Percentiles rank a stretch among this genome's conserved stretches.
Evolutionary conservation across 257 asterid genomes (phyloP).

Genomic region (Jasminum sambac): DNA sequence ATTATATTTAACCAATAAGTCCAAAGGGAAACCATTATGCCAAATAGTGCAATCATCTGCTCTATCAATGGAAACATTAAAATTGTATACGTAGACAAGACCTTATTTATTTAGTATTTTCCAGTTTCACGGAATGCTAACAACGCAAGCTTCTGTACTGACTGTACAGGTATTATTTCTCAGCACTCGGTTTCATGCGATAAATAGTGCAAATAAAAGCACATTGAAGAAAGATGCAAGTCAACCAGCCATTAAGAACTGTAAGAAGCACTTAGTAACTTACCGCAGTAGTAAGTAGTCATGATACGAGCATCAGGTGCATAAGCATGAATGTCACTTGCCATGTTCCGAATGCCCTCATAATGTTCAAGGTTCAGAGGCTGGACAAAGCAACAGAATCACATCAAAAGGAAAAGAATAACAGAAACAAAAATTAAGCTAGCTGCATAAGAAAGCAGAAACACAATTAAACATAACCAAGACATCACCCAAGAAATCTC

Average conservation of each 20-base stretch:
- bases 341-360: slow-evolving; percentile 79
- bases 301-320: slow-evolving; percentile 98
- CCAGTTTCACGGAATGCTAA: background rate
- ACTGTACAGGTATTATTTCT: background rate
- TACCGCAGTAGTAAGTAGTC: slow-evolving; percentile 94
- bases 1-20: background rate
- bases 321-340: slow-evolving; percentile 91
- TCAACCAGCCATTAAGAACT: slow-evolving; percentile 12
- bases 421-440: background rate
- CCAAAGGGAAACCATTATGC: background rate
- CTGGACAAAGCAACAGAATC: slow-evolving; percentile 44
- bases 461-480: slow-evolving; percentile 8
- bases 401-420: slow-evolving; percentile 7
- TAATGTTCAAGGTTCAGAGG: slow-evolving; percentile 86
- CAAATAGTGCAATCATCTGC: background rate
- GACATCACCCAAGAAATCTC: slow-evolving; percentile 11
- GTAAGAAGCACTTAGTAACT: slow-evolving; percentile 23
- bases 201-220: slow-evolving; percentile 20
- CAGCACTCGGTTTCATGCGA: background rate
- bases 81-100: background rate
- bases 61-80: background rate
- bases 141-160: background rate
- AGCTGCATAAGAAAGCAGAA: background rate
- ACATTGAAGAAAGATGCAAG: slow-evolving; percentile 4
- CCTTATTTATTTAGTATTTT: background rate